Evolutionary conservation across 257 asterid species (phyloP).

Genomic region (Solanum piurae): DNA sequence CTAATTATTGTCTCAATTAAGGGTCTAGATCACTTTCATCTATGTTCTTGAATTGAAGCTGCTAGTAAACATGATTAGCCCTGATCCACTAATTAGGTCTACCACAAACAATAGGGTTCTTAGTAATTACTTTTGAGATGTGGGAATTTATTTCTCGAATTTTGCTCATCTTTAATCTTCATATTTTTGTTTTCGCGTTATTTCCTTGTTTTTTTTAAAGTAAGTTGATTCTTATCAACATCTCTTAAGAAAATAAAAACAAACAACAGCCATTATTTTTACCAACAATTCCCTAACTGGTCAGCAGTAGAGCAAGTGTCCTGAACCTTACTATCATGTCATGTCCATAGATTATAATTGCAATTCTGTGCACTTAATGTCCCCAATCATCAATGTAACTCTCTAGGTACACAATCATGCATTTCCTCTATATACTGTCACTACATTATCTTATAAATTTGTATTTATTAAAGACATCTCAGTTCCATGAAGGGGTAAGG

Average conservation of each 20-base stretch:
- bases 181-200: background rate
- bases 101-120: background rate
- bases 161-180: background rate
- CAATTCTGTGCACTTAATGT: background rate
- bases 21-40: background rate
- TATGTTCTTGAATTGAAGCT: background rate
- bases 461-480: background rate
- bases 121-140: background rate
- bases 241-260: background rate
- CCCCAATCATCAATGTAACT: background rate
- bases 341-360: background rate
- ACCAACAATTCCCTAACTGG: background rate
- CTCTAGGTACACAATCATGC: background rate
- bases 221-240: background rate
- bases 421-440: background rate
- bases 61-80: background rate
- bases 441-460: background rate
- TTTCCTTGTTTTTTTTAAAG: background rate
- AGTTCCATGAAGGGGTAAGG: background rate
- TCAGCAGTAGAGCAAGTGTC: background rate
- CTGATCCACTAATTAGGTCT: background rate
- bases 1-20: background rate
- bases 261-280: background rate
- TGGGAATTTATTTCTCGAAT: background rate
- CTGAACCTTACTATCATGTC: background rate